Conservation (phyloP, 345 rosid genomes). For the Euphorbia lathyris region DNA sequence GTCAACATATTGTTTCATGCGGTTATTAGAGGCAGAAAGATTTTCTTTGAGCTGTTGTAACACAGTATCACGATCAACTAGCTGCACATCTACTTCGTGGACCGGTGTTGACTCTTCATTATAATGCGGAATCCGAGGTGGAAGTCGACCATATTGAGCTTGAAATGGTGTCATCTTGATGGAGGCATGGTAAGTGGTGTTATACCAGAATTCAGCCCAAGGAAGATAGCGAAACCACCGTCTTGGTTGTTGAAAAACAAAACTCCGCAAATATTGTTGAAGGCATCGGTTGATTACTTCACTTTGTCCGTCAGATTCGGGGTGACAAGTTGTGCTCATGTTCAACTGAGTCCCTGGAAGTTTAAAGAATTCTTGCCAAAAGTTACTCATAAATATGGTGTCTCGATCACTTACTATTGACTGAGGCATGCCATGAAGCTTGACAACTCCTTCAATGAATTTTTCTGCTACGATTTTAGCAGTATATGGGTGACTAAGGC, state of each 20-base stretch:
- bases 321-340: background rate
- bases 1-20: background rate
- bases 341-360: background rate
- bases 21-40: background rate
- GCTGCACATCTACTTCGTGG: background rate
- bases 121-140: background rate
- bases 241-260: background rate
- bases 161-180: background rate
- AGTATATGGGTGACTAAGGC: background rate
- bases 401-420: background rate
- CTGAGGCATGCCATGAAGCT: background rate
- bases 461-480: too few relatives aligned
- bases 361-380: background rate
- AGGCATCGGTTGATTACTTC: background rate
- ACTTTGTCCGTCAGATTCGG: background rate
- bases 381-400: background rate
- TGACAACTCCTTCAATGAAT: too few relatives aligned
- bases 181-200: background rate
- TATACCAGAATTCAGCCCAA: background rate
- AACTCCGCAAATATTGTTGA: background rate
- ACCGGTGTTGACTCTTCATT: rapidly evolving
- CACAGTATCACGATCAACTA: background rate
- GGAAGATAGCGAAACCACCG: background rate
- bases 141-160: background rate
- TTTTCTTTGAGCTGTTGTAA: background rate